These are phyloP conservation scores for Phialemonium atrogriseum DNA, from an alignment of 2,329 filamentous ascomycete species.

Conservation along the genomic window DNA sequence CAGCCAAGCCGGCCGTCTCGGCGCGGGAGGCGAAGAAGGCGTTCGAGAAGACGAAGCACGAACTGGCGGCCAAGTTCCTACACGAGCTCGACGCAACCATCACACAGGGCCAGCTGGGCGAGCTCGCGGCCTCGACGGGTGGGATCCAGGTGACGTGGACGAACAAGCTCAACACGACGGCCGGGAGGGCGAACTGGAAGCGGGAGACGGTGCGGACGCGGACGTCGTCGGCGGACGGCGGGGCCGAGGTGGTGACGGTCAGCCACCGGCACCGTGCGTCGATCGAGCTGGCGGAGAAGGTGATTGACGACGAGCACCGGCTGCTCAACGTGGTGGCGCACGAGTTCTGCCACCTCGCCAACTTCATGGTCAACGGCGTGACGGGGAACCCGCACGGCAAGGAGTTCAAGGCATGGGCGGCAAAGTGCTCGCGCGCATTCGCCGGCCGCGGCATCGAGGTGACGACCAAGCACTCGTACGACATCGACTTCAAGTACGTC, in stretches of 20 bases:
- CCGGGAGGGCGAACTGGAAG: conserved; percentile 67
- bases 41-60: conserved; percentile 55
- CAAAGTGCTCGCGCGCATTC: conserved; percentile 47
- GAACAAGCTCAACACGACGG: conserved; percentile 72
- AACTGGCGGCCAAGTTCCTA: conserved; percentile 57
- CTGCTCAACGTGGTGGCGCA: conserved; percentile 90
- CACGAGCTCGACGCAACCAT: conserved; percentile 59
- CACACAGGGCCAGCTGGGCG: conserved; percentile 48
- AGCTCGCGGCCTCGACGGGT: conserved; percentile 54
- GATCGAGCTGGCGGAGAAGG: conserved; percentile 84
- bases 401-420: conserved; percentile 72
- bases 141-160: conserved; percentile 67
- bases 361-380: conserved; percentile 76
- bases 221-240: conserved; percentile 7
- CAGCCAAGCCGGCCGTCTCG: conserved; percentile 20
- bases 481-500: conserved; percentile 86
- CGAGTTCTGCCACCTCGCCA: conserved; percentile 91
- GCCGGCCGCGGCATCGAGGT: conserved; percentile 60
- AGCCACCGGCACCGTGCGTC: conserved; percentile 54
- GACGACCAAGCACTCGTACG: conserved; percentile 83
- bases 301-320: conserved; percentile 69
- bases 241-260: conserved; percentile 12
- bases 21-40: conserved; percentile 41
- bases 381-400: conserved; percentile 72
- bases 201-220: conserved; percentile 42